A percentile compares a stretch with the other conserved stretches of the same genome.
Evolutionary conservation across 306 rosid genomes (phyloP).

Genomic region (Quercus cerris): DNA sequence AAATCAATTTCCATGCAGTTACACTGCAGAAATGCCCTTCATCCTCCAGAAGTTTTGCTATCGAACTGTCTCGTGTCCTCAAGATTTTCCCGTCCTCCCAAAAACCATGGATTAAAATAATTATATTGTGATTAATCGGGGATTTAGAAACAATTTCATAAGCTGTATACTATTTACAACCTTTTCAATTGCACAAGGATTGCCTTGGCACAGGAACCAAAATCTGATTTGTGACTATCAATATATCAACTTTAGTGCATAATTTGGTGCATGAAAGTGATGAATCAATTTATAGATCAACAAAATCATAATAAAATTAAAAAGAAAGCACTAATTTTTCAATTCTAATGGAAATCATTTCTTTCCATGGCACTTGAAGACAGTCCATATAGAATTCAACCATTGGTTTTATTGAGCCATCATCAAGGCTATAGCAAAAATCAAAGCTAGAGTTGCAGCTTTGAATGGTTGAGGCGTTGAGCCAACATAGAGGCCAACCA

Average conservation of each 20-base stretch:
- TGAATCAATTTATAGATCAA: background rate
- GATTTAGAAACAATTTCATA: no score
- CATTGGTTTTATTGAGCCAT: background rate
- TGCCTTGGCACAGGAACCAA: no score
- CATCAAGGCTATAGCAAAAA: background rate
- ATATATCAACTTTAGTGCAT: background rate
- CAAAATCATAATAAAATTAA: background rate
- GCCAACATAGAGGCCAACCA: background rate
- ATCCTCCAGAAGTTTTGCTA: constrained; percentile 74
- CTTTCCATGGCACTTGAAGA: background rate
- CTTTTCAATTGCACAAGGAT: no score
- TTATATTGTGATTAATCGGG: no score
- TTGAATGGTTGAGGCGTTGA: background rate
- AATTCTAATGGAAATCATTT: background rate
- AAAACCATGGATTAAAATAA: no score
- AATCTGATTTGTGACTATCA: background rate
- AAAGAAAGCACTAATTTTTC: background rate
- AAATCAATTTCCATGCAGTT: constrained; percentile 29
- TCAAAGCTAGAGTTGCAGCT: background rate
- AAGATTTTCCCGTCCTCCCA: constrained; percentile 79
- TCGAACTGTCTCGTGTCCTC: constrained; percentile 68
- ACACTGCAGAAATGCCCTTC: constrained; percentile 58
- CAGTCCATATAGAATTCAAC: background rate
- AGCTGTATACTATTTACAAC: no score
- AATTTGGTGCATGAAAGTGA: background rate